A percentile compares a stretch with the other conserved stretches of the same genome.
phyloP scores from a whole-genome alignment of 345 rosid species.

The Trapa bicornis region DNA sequence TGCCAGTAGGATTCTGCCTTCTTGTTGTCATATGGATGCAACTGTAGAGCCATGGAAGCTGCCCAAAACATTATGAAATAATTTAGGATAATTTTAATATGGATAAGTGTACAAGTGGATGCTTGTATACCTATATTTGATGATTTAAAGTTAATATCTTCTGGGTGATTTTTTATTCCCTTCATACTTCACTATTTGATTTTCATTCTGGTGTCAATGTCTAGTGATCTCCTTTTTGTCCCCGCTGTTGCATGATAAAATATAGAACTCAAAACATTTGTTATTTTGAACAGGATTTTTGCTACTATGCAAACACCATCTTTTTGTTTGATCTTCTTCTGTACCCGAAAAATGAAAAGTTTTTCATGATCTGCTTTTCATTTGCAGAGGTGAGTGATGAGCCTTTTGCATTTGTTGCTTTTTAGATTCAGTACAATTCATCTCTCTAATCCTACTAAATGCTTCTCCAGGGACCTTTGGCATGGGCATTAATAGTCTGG shows the following conservation, averaged over 20 bases:
- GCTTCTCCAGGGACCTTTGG: slow-evolving; percentile 72
- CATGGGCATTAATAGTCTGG: slow-evolving; percentile 96
- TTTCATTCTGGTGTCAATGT: not conserved
- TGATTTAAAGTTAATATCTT: not conserved
- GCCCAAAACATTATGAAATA: too few species aligned
- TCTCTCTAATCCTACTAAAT: slow-evolving; percentile 11
- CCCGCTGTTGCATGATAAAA: not conserved
- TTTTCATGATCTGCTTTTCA: slow-evolving; percentile 95
- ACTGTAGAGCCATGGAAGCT: too few species aligned
- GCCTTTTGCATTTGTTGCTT: slow-evolving; percentile 1
- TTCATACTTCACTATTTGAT: not conserved
- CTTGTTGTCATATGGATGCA: not conserved
- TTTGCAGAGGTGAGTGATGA: slow-evolving; percentile 69
- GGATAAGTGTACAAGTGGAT: not conserved
- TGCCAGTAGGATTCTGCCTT: not conserved
- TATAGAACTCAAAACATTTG: not conserved
- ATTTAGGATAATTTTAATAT: not conserved
- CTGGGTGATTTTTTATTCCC: not conserved
- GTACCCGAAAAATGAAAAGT: slow-evolving; percentile 71
- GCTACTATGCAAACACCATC: slow-evolving; percentile 94
- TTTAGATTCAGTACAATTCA: not conserved
- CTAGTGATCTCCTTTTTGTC: not conserved
- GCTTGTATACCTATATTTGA: not conserved
- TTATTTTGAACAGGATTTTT: slow-evolving; percentile 58
- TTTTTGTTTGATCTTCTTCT: slow-evolving; percentile 80